Percentiles rank a stretch among this genome's conserved stretches.
Conservation (phyloP, 768 basidiomycete species). For the Suillus hirtellus region DNA sequence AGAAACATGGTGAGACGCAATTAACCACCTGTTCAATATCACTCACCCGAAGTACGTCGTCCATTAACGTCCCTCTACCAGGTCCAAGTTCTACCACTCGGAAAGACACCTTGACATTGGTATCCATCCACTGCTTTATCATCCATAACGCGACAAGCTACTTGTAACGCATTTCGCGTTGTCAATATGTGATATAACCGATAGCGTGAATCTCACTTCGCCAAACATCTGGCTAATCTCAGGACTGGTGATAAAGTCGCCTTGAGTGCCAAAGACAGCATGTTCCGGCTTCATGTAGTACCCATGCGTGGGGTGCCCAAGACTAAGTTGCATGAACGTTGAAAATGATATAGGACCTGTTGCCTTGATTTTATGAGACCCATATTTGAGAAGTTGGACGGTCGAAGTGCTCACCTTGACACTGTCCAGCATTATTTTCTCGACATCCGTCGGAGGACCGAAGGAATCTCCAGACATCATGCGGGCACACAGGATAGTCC, state of each 20-base stretch:
- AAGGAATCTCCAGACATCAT: conserved; percentile 9
- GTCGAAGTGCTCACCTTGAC: conserved; percentile 56
- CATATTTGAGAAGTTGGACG: neutral
- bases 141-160: conserved; percentile 91
- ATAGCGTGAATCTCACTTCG: conserved; percentile 61
- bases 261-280: conserved; percentile 78
- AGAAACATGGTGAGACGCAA: neutral
- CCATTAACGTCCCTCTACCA: conserved; percentile 89
- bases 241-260: conserved; percentile 96
- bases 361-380: conserved; percentile 45
- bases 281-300: conserved; percentile 84
- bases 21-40: neutral
- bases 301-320: conserved; percentile 86
- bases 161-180: neutral
- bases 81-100: conserved; percentile 92
- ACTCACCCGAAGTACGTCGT: conserved; percentile 82
- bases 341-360: conserved; percentile 89
- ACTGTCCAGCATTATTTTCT: conserved; percentile 67
- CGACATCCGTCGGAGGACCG: conserved; percentile 43
- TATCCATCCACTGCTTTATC: conserved; percentile 67
- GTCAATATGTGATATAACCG: neutral
- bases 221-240: conserved; percentile 97
- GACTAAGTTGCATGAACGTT: conserved; percentile 89
- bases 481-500: neutral
- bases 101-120: conserved; percentile 49